Base-by-base conservation (phyloP, 2,329 filamentous ascomycete genomes). In the Penicillium sp. region DNA sequence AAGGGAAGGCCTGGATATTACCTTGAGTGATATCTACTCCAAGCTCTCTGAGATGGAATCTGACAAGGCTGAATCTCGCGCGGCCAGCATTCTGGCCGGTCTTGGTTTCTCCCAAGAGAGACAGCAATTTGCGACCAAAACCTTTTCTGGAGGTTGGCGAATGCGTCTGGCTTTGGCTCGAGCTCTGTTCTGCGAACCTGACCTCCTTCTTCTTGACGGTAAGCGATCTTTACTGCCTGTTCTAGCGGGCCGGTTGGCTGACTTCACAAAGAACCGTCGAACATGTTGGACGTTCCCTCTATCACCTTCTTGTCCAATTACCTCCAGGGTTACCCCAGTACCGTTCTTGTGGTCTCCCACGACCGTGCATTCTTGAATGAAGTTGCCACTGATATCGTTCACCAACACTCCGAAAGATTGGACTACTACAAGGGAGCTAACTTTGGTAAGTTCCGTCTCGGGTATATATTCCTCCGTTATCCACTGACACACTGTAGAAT, bases 241-340 rank as follows among this genome's bases (percentile, higher is more conserved):
- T 32, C 29, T 25, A 28, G 7, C 20, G 28, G 40, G 28, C 12
- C 10, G 10, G n/a, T n/a, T 38, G 47, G 28, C 62, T 67, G 42
- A 66, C 53, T 41, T 40, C 32, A 45, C 42, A 49, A 49, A 77
- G 93, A 98, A 83, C 93, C 93, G 75, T 97, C 92, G 48, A 97
- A 97, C 84, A 97, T 97, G 92, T 90, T 98, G 89, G 93, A 97
- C 74, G 93, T 98, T 50, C 93, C 93, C n/a, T 97, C 93, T 23
- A 97, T 98, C 67, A 95, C 93, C 49, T 98, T 97, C 82, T 81
- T 98, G 69, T 88, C 92, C 42, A 92, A 91, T 66, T 98, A 98
- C 68, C 86, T 98, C 7, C 91, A 96, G 71, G 79, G 78, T 42
- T 98, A 98, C 67, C 92, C 92, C 33, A 95, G 89, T 72, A 97